Evolutionary conservation across 1,284 basidiomycete genomes (phyloP).

Genomic region (Gymnopus androsaceus): DNA sequence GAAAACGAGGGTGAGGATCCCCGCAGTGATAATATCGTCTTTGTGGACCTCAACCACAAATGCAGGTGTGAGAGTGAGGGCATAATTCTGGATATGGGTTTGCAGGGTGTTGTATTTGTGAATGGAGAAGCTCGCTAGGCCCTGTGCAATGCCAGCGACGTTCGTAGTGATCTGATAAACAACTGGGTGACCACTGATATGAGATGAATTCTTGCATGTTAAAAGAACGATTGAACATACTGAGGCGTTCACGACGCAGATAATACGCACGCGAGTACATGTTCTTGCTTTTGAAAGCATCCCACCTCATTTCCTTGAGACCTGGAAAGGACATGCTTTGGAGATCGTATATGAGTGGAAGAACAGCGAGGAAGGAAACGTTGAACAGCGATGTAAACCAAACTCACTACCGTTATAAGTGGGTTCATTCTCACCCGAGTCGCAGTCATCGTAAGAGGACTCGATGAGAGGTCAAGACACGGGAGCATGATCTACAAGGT

Average conservation of each 20-base stretch:
- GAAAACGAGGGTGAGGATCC: conserved; percentile 31
- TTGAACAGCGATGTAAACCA: too few species aligned
- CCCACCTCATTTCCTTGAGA: conserved; percentile 27
- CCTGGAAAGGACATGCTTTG: background rate
- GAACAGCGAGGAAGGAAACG: too few species aligned
- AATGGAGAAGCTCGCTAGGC: conserved; percentile 33
- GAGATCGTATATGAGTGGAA: too few species aligned
- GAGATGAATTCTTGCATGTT: background rate
- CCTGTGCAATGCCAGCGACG: conserved; percentile 31
- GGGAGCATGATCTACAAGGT: too few species aligned
- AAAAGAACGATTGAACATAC: conserved; percentile 23
- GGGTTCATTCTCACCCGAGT: too few species aligned
- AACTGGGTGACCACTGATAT: conserved; percentile 6
- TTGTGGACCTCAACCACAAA: conserved; percentile 23
- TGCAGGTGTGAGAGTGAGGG: conserved; percentile 16
- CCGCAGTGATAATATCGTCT: conserved; percentile 29
- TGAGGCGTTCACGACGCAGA: conserved; percentile 30
- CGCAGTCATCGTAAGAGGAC: too few species aligned
- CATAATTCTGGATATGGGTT: conserved; percentile 21
- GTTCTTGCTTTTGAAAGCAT: conserved; percentile 27
- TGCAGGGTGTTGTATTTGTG: conserved; percentile 32
- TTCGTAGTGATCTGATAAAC: conserved; percentile 30
- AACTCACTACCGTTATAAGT: too few species aligned
- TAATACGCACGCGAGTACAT: conserved; percentile 32
- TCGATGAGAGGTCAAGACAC: too few species aligned